phyloP scores from a whole-genome alignment of 2,329 filamentous ascomycete genomes.

The Fusarium sp. region DNA sequence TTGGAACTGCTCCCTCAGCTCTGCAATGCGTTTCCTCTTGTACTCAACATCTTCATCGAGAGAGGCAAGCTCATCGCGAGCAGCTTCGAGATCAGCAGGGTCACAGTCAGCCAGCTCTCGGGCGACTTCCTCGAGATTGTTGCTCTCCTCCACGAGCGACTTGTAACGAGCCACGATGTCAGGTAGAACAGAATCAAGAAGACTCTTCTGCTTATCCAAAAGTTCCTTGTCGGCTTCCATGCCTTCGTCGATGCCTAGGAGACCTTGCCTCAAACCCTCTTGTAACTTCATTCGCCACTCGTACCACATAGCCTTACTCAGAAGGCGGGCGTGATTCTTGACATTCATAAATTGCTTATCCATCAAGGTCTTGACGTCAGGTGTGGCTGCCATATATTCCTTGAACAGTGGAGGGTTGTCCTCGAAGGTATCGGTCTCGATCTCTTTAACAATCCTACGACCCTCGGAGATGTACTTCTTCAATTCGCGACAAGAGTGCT shows the following conservation, averaged over 20 bases:
- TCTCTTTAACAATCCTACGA: slow-evolving; percentile 87
- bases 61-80: slow-evolving; percentile 74
- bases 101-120: slow-evolving; percentile 83
- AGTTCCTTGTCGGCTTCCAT: slow-evolving; percentile 79
- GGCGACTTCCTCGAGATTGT: slow-evolving; percentile 77
- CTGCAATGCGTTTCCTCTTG: slow-evolving; percentile 75
- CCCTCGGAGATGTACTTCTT: slow-evolving; percentile 98
- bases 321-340: slow-evolving; percentile 88
- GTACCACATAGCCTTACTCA: slow-evolving; percentile 98
- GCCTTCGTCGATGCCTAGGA: slow-evolving; percentile 79
- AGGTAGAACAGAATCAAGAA: slow-evolving; percentile 77
- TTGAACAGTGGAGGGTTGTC: slow-evolving; percentile 92
- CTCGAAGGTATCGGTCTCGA: slow-evolving; percentile 87
- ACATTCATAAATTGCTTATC: slow-evolving; percentile 98
- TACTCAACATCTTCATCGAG: slow-evolving; percentile 76
- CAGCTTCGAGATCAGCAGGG: slow-evolving; percentile 78
- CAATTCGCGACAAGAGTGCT: slow-evolving; percentile 94
- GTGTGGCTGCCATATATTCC: slow-evolving; percentile 87
- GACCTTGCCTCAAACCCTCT: slow-evolving; percentile 81
- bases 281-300: slow-evolving; percentile 94
- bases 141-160: slow-evolving; percentile 71
- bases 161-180: slow-evolving; percentile 70
- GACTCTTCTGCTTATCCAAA: slow-evolving; percentile 74
- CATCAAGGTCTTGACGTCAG: slow-evolving; percentile 87
- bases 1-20: slow-evolving; percentile 74